Evolutionary conservation across 164 flowering plant species (phyloP), one percentile per base, ranked within the genome.

Genomic region (Piper betle): DNA sequence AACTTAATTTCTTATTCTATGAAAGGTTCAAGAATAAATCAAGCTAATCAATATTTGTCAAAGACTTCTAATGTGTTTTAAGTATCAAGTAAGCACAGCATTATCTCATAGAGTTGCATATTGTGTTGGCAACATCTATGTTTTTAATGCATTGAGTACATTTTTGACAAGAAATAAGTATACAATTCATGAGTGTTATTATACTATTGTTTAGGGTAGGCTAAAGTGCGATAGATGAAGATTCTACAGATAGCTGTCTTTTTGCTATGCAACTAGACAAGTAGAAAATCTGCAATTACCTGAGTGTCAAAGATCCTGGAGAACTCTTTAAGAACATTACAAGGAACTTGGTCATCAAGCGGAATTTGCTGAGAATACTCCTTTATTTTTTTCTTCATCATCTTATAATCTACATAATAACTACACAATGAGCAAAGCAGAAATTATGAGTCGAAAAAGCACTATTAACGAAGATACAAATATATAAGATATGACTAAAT

Each of bases 351-450:
- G 16, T 72, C 64, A 19, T 82, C 83, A 61, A 48, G 72, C 58
- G 81, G 78, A 52, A 78, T 68, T 62, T 86, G 86, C 55, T 72
- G 82, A 58, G 80, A 66, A 73, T 83, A 85, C 60, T 79, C 79
- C 46, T 74, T 86, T 33, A 89, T 89, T 67, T 81, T n/a, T n/a
- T 83, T 85, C 81, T 89, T 89, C 84, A 89, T 46, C 50, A 46
- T 46, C 50, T 46, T 15, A 46, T 5, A 5, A 46, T 6, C 10
- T 4, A 46, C 0, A 9, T 42, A 42, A 42, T 42, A 10, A 46
- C 50, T 9, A 3, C 15, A 9, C 12, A 46, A 15, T 46, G 10
- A 10, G 3, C 12, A 46, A 2, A 10, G 3, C 50, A 25, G 33
- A 25, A 25, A 25, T 46, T 46, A 46, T 12, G 15, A 12, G 15